These are phyloP conservation scores for Chaetoceros tenuissimus DNA, from an alignment of 108 stramenopile genomes.

Conservation along the genomic window DNA sequence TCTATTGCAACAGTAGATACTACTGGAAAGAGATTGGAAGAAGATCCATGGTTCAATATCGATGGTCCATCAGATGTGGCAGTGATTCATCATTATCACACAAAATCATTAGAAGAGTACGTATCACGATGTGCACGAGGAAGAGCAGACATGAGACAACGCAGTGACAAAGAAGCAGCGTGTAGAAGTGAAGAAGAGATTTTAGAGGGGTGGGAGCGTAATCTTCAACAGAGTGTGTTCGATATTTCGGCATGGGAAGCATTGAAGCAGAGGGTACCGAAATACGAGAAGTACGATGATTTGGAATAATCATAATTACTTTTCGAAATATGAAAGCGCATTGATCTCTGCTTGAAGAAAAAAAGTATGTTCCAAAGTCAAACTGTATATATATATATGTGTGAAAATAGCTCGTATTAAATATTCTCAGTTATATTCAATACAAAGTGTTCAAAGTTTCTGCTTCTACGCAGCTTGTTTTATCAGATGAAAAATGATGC, in stretches of 20 bases:
- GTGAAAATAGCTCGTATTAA: no score
- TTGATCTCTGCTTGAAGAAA: no score
- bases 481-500: no score
- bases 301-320: no score
- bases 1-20: slow-evolving; percentile 19
- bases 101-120: slow-evolving; percentile 23
- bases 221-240: slow-evolving; percentile 8
- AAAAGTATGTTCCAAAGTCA: no score
- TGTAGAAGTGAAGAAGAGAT: background rate
- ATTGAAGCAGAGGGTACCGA: slow-evolving; percentile 27
- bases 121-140: slow-evolving; percentile 12
- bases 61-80: slow-evolving; percentile 22
- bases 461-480: no score
- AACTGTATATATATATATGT: no score
- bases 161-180: background rate
- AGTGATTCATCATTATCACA: slow-evolving; percentile 15
- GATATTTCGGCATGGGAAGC: slow-evolving; percentile 28
- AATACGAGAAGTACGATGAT: slow-evolving; percentile 25
- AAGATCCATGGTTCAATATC: slow-evolving; percentile 3
- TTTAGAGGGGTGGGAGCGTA: slow-evolving; percentile 1
- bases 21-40: slow-evolving; percentile 12
- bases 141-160: slow-evolving; percentile 22
- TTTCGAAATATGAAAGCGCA: no score
- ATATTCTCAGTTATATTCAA: no score
- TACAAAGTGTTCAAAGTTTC: no score